Percentiles rank a stretch among this genome's conserved stretches.
These are phyloP conservation scores for Kluyveromyces starmeri DNA, from an alignment of 805 yeast genomes.

Conservation along the genomic window DNA sequence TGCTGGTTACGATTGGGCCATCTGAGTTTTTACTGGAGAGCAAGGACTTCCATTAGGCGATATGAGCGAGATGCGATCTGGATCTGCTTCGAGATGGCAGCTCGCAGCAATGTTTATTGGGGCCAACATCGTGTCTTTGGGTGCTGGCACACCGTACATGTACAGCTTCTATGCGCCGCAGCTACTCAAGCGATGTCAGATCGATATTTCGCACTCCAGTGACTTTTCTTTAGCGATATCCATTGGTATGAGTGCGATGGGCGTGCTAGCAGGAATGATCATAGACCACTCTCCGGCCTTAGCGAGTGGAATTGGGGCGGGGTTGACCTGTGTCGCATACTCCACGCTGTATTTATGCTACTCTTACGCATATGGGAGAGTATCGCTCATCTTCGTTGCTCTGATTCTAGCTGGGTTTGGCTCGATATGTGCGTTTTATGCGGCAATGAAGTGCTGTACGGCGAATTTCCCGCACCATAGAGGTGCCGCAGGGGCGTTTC, in stretches of 20 bases:
- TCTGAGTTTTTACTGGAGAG: too few relatives aligned
- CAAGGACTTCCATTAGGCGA: too few relatives aligned
- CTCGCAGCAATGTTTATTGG: conserved; percentile 22
- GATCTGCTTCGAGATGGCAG: conserved; percentile 2
- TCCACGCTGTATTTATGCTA: conserved; percentile 41
- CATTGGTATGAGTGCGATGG: conserved; percentile 60
- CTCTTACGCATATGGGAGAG: conserved; percentile 30
- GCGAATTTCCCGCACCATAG: conserved; percentile 62
- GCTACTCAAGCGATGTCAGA: conserved; percentile 44
- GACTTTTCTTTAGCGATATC: conserved; percentile 52
- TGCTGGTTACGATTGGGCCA: too few relatives aligned
- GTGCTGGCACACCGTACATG: conserved; percentile 67
- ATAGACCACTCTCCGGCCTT: conserved; percentile 56
- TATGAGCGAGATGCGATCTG: too few relatives aligned
- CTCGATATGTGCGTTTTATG: conserved; percentile 49
- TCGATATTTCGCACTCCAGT: conserved; percentile 55
- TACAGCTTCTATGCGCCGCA: conserved; percentile 76
- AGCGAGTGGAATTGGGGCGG: conserved; percentile 48
- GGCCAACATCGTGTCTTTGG: conserved; percentile 44
- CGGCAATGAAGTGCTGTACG: conserved; percentile 40
- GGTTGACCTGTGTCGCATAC: conserved; percentile 48
- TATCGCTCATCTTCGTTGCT: conserved; percentile 38
- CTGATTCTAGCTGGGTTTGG: conserved; percentile 55
- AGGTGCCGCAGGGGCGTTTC: conserved; percentile 62
- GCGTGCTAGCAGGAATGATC: conserved; percentile 60